Percentiles rank a stretch among this genome's conserved stretches.
phyloP scores from a whole-genome alignment of 106 monocot species.

The Dendrobium huoshanense region DNA sequence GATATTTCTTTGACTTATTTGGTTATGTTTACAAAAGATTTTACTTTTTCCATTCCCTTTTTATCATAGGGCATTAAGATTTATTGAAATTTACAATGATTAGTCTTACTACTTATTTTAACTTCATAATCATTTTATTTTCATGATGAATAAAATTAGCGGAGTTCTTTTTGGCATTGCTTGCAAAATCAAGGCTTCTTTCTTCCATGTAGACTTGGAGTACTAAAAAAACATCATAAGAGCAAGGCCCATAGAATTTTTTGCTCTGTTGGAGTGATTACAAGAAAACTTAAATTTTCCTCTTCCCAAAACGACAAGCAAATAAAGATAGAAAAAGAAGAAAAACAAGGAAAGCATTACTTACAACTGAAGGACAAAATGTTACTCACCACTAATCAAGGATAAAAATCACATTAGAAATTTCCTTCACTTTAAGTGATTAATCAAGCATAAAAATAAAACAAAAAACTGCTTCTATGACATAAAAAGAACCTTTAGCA shows the following conservation, averaged over 20 bases:
- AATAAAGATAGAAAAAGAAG: not conserved
- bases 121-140: not conserved
- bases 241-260: not conserved
- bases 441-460: not conserved
- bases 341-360: not conserved
- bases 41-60: not conserved
- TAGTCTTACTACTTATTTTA: not conserved
- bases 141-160: not conserved
- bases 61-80: not conserved
- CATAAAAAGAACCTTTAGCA: not conserved
- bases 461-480: not conserved
- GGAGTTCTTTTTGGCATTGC: not conserved
- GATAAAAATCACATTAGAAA: not conserved
- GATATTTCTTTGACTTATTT: not conserved
- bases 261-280: not conserved
- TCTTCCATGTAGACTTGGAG: not conserved
- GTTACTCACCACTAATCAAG: not conserved
- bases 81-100: not conserved
- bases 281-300: not conserved
- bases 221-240: not conserved
- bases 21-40: not conserved
- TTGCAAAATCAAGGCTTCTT: not conserved
- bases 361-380: not conserved
- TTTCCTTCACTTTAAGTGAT: not conserved
- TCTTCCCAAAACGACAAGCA: not conserved